Base-by-base conservation (phyloP, 352 stramenopile species). In the Globisporangium middletonii region DNA sequence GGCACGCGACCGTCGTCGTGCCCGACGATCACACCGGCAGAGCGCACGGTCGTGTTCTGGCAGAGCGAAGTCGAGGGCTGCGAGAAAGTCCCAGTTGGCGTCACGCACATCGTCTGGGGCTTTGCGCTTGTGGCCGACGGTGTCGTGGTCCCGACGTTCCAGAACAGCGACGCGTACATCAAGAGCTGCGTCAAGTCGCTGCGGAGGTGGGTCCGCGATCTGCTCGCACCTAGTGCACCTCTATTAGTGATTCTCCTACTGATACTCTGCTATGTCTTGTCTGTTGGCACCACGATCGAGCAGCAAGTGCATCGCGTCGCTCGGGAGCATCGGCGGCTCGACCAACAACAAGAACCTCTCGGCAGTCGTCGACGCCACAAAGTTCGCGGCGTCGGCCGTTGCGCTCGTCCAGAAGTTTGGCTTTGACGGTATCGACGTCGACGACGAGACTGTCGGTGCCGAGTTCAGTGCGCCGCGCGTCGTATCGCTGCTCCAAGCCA, bases 11-110 rank as follows among this genome's bases (percentile, higher is more conserved):
- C 56, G 8, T 66, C 63, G 11, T 59, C 59, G 23, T 75, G 67
- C 43, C 48, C 69, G 9, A 50, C 53, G 47, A 69, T 85, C 1
- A 53, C 61, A 5, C 63, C 79, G 8, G 62, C 81, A 26, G 60
- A 86, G n/a, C 80, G 83, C 11, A 82, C 77, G 0, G 75, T 92
- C 12, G 78, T 73, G 23, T 92, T 92, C 67, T 92, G 83, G 83
- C 83, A 92, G 64, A 86, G 69, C 52, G 80, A 92, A 67, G 74
- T 89, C 55, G 64, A 67, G 16, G 83, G 79, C 4, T 92, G 83
- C 63, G 78, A 92, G 28, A 75, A 71, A 19, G 73, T 92, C n/a
- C 37, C 83, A 0, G 48, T 73, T 13, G 78, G 83, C 13, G 83
- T 92, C 41, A 91, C 83, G 3, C 83, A 92, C 64, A 68, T 92